These are phyloP conservation scores for Calocybe indica DNA, from an alignment of 768 basidiomycete genomes.

Conservation along the genomic window DNA sequence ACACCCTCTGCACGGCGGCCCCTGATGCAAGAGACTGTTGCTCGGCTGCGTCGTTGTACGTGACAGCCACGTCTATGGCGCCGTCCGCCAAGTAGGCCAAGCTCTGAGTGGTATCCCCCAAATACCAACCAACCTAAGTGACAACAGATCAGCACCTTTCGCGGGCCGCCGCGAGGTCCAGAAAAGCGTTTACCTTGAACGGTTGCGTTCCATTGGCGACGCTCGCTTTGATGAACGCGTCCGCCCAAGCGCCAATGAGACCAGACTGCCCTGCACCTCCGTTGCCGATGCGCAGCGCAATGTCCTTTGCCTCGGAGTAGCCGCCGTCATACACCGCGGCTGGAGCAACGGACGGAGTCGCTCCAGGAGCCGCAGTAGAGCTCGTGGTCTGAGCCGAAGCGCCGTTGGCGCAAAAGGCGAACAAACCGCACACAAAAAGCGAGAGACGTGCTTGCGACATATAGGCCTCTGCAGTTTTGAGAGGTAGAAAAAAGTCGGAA, in stretches of 20 bases:
- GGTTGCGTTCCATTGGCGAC: constrained; percentile 21
- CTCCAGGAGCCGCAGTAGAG: not conserved
- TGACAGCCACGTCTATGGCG: constrained; percentile 42
- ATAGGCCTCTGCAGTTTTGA: no score
- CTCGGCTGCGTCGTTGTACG: constrained; percentile 50
- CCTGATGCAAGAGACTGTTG: constrained; percentile 23
- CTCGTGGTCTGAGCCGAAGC: no score
- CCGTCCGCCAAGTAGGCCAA: constrained; percentile 34
- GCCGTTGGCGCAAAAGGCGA: no score
- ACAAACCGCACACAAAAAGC: no score
- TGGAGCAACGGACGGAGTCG: constrained; percentile 1
- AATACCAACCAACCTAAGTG: constrained; percentile 46
- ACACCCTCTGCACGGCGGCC: constrained; percentile 25
- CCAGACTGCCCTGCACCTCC: constrained; percentile 49
- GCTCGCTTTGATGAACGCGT: constrained; percentile 36
- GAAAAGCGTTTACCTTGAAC: constrained; percentile 22
- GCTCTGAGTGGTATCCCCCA: constrained; percentile 51
- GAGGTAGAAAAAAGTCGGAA: no score
- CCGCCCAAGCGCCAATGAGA: constrained; percentile 39
- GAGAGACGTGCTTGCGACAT: no score
- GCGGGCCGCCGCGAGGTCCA: no score
- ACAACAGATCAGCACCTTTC: no score
- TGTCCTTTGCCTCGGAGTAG: constrained; percentile 20
- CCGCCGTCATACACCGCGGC: constrained; percentile 35
- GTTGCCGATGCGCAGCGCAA: constrained; percentile 41